phyloP scores from a whole-genome alignment of 192 early-diverging fungal genomes.

The Backusella circina region DNA sequence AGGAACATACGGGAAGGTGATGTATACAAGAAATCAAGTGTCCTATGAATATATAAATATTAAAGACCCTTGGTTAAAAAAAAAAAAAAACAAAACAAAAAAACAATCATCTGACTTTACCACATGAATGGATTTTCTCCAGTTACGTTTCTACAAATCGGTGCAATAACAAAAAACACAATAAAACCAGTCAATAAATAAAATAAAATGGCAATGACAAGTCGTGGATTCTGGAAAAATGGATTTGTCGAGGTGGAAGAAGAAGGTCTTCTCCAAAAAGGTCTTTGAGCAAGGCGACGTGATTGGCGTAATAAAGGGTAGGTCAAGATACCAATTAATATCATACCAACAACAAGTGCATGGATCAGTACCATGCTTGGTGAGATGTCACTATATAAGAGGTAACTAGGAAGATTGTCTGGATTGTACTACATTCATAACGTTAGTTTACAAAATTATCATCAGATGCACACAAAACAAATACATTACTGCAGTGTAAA shows the following conservation, averaged over 20 bases:
- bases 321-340: constrained; percentile 55
- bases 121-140: constrained; percentile 68
- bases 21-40: constrained; percentile 31
- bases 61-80: background rate
- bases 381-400: constrained; percentile 16
- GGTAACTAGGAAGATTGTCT: constrained; percentile 21
- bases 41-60: background rate
- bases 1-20: constrained; percentile 35
- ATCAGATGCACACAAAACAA: background rate
- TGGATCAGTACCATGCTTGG: constrained; percentile 50
- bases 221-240: constrained; percentile 26
- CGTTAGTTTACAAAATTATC: background rate
- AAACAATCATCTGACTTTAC: constrained; percentile 34
- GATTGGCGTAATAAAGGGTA: constrained; percentile 52
- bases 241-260: constrained; percentile 17
- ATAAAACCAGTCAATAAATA: constrained; percentile 38
- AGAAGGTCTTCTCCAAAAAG: constrained; percentile 33
- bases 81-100: too few species aligned
- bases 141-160: constrained; percentile 45
- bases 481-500: constrained; percentile 35
- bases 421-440: constrained; percentile 26
- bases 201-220: constrained; percentile 38
- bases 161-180: constrained; percentile 51
- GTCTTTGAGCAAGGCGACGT: constrained; percentile 43
- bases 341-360: constrained; percentile 66